These are phyloP conservation scores for Amanita muscaria DNA, from an alignment of 768 basidiomycete species.

Conservation along the genomic window DNA sequence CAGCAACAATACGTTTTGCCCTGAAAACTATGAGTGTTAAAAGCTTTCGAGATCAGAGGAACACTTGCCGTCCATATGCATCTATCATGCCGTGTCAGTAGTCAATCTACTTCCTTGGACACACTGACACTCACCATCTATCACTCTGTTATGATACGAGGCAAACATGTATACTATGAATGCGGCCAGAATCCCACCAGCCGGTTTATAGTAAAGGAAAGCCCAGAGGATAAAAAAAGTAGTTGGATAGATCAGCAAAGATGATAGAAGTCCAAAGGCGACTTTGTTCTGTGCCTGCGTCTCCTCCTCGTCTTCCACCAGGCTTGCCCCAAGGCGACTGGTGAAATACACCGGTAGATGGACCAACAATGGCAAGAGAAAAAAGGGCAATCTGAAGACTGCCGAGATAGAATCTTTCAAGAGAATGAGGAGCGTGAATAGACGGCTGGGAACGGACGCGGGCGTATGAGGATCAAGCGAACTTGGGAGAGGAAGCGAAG, in stretches of 20 bases:
- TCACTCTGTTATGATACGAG: conserved; percentile 76
- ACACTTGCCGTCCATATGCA: conserved; percentile 68
- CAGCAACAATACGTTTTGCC: conserved; percentile 77
- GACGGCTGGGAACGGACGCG: conserved; percentile 74
- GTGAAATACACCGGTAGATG: conserved; percentile 83
- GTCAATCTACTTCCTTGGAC: conserved; percentile 2
- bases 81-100: conserved; percentile 29
- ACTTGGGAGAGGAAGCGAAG: conserved; percentile 75
- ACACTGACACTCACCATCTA: conserved; percentile 53
- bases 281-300: conserved; percentile 97
- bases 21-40: conserved; percentile 30
- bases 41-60: conserved; percentile 8
- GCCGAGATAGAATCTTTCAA: conserved; percentile 68
- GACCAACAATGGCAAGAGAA: conserved; percentile 75
- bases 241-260: conserved; percentile 71
- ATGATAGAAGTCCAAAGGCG: conserved; percentile 71
- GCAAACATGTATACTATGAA: conserved; percentile 68
- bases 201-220: conserved; percentile 62
- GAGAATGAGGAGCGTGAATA: conserved; percentile 71
- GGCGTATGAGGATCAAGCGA: conserved; percentile 71
- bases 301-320: conserved; percentile 84
- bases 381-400: conserved; percentile 77
- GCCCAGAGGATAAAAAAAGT: conserved; percentile 85
- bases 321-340: conserved; percentile 61
- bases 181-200: conserved; percentile 67